A percentile compares a stretch with the other conserved stretches of the same genome.
phyloP scores from a whole-genome alignment of 345 rosid genomes.

The Euclidium syriacum region DNA sequence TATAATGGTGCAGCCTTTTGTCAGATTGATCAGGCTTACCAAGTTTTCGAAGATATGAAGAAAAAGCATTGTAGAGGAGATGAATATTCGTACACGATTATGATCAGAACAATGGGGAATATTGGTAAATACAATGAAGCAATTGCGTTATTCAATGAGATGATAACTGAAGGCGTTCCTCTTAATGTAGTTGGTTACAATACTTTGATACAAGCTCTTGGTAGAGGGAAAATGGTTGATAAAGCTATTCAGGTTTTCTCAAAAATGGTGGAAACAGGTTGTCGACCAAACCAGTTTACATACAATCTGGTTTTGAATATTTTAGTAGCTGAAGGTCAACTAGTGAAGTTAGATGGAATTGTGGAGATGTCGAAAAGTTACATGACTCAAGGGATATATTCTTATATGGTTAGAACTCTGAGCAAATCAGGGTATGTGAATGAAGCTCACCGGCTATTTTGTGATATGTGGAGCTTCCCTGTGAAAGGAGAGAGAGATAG shows the following conservation, averaged over 20 bases:
- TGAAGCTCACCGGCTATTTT: constrained; percentile 81
- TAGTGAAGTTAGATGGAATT: constrained; percentile 54
- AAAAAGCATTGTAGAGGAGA: constrained; percentile 60
- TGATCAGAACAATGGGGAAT: constrained; percentile 78
- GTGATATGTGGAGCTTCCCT: constrained; percentile 85
- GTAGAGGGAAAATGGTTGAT: constrained; percentile 56
- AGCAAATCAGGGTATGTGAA: constrained; percentile 70
- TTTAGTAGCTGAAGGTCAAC: constrained; percentile 62
- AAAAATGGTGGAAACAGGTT: constrained; percentile 58
- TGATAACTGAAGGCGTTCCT: constrained; percentile 49
- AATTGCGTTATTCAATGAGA: constrained; percentile 59
- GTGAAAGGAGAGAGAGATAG: constrained; percentile 76
- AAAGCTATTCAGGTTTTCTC: constrained; percentile 67
- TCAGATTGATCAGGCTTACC: constrained; percentile 67
- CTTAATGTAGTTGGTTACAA: constrained; percentile 64
- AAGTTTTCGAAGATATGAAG: constrained; percentile 82
- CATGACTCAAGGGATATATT: constrained; percentile 69
- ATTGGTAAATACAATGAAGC: constrained; percentile 57
- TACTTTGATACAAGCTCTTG: constrained; percentile 74
- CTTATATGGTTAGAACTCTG: constrained; percentile 64
- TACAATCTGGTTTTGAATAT: constrained; percentile 54
- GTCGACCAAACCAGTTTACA: constrained; percentile 66
- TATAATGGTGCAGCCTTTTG: constrained; percentile 63
- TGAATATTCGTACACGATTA: constrained; percentile 74
- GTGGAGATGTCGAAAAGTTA: constrained; percentile 62